These are phyloP conservation scores for Andrographis paniculata DNA, from an alignment of 305 asterid genomes.

Conservation along the genomic window DNA sequence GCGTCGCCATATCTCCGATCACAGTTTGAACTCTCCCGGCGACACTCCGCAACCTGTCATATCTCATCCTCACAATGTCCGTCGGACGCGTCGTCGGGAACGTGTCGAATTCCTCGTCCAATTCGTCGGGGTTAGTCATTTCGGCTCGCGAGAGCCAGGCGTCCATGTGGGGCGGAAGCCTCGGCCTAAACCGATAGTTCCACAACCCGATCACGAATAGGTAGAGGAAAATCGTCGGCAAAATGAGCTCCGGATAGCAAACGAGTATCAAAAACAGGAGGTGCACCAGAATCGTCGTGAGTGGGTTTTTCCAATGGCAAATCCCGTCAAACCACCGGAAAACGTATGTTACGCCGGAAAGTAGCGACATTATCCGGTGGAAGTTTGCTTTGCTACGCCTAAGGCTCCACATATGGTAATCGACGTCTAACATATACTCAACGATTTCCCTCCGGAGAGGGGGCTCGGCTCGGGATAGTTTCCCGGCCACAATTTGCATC, in stretches of 20 bases:
- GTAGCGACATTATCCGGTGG: conserved; percentile 65
- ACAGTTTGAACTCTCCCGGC: conserved; percentile 87
- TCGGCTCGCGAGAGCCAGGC: conserved; percentile 86
- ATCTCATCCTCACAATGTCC: conserved; percentile 69
- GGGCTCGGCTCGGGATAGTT: conserved; percentile 73
- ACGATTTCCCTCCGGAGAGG: conserved; percentile 79
- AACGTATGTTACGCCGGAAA: conserved; percentile 53
- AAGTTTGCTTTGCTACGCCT: conserved; percentile 95
- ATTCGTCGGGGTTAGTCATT: conserved; percentile 63
- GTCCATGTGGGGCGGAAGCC: conserved; percentile 86
- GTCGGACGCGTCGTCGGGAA: conserved; percentile 67
- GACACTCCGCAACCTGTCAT: conserved; percentile 67
- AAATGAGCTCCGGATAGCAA: conserved; percentile 73
- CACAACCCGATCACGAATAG: conserved; percentile 79
- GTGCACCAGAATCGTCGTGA: conserved; percentile 78
- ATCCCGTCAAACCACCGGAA: conserved; percentile 62
- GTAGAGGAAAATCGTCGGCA: conserved; percentile 88
- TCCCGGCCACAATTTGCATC: conserved; percentile 60
- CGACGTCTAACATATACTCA: conserved; percentile 91
- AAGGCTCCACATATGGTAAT: conserved; percentile 75
- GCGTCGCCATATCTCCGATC: conserved; percentile 91
- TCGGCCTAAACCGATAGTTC: conserved; percentile 72
- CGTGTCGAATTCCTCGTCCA: conserved; percentile 86
- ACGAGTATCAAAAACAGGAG: conserved; percentile 71
- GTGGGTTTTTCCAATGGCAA: conserved; percentile 76